Base-by-base conservation (phyloP, 2,329 filamentous ascomycete species). In the Capronia epimyces region DNA sequence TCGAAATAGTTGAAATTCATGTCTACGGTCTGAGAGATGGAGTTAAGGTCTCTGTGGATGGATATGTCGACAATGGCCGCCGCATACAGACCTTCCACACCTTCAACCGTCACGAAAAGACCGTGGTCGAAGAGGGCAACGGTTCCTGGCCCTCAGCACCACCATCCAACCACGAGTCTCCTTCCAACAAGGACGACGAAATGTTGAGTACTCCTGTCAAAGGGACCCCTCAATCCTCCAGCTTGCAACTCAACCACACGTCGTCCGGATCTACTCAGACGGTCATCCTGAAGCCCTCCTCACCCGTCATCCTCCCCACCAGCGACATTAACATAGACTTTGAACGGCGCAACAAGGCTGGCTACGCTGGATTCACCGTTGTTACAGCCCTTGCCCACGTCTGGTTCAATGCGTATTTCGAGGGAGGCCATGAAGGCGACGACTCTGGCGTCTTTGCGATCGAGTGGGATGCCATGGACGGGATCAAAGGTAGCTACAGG, bases 341-440 rank as follows among this genome's bases (percentile, higher is more conserved):
- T 20, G 90, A 97, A 70, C 81, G 89, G 6, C 82, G 90, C 29
- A 95, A 89, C 69, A 86, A 84, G 63, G 82, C 86, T 1, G 79
- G 80, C 3, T 87, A 86, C 62, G 78, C 78, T 5, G 86, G 89
- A 1, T 80, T 88, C 60, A 89, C 88, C 0, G 88, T 97, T 83
- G 89, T 96, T 2, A 95, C 91, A 0, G 84, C 90, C 0, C 84
- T 97, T 8, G 90, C 90, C 0, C 91, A 97, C 63, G 87, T 95
- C 13, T 98, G 93, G 93, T 95, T 96, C 75, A 98, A 98, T 64
- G 76, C 83, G 1, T 97, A 83, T 69, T 97, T 97, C 62, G 93
- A 97, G 70, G 89, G 90, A 39, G 87, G 86, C 20, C 46, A 50
- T 40, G 71, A 75, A 13, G 75, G 87, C 0, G 77, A 86, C 43